Conservation (phyloP, 148 eudicot genomes). For the Pharnaceum exiguum region DNA sequence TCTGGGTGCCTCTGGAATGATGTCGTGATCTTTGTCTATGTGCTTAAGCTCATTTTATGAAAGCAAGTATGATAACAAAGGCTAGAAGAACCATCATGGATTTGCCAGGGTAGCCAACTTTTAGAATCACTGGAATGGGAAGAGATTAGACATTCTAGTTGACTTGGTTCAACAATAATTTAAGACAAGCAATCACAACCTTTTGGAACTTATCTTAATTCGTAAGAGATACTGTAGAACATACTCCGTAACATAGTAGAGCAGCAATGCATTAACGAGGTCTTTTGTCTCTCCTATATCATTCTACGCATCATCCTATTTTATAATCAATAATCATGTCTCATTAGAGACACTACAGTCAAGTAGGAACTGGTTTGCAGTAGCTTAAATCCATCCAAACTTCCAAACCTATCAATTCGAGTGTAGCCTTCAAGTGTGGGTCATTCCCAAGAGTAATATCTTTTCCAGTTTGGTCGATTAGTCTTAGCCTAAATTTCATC, state of each 20-base stretch:
- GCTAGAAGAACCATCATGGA: neutral
- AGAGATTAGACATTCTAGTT: constrained; percentile 4
- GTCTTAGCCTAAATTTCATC: too few species aligned
- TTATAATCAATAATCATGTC: too few species aligned
- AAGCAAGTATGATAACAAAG: neutral
- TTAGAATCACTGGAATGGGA: neutral
- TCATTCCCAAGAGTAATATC: too few species aligned
- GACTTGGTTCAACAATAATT: neutral
- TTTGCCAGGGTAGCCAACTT: neutral
- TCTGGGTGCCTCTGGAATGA: constrained; percentile 3
- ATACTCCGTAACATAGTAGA: neutral
- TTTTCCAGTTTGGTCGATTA: too few species aligned
- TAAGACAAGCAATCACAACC: constrained; percentile 6
- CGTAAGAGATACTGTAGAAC: neutral
- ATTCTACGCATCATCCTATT: too few species aligned
- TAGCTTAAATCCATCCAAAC: too few species aligned
- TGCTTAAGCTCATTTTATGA: constrained; percentile 12
- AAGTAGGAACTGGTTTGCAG: too few species aligned
- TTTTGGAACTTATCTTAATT: constrained; percentile 14
- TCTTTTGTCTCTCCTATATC: too few species aligned
- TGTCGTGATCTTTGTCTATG: constrained; percentile 22
- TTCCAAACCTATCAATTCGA: too few species aligned
- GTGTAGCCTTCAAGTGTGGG: too few species aligned
- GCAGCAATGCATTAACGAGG: neutral
- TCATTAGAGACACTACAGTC: too few species aligned